Conservation (phyloP, 495 filamentous ascomycete species). For the Physcia stellaris region DNA sequence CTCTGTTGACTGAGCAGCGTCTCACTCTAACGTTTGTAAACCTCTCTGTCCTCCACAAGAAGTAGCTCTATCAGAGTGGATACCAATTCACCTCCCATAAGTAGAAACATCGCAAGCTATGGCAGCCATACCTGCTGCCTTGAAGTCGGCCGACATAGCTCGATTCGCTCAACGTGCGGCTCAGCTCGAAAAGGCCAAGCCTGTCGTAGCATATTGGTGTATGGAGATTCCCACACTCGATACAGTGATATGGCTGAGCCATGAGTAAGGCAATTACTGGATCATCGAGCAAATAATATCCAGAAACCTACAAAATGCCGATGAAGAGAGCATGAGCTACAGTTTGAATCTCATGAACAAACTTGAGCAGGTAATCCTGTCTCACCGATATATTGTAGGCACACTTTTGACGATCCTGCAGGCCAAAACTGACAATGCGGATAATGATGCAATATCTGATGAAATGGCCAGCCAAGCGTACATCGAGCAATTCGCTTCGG, state of each 20-base stretch:
- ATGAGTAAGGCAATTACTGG: slow-evolving; percentile 65
- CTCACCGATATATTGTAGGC: not conserved
- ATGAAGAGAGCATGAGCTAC: slow-evolving; percentile 62
- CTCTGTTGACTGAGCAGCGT: no score
- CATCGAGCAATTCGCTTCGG: slow-evolving; percentile 82
- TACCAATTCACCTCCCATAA: no score
- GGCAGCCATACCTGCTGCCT: slow-evolving; percentile 53
- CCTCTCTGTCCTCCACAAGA: no score
- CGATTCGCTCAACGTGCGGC: slow-evolving; percentile 68
- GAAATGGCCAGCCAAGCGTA: slow-evolving; percentile 78
- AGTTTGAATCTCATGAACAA: slow-evolving; percentile 82
- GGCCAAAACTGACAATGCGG: slow-evolving; percentile 50
- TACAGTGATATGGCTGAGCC: not conserved
- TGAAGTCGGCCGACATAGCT: slow-evolving; percentile 64
- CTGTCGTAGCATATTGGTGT: slow-evolving; percentile 92
- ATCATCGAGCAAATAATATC: slow-evolving; percentile 83
- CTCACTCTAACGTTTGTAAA: no score
- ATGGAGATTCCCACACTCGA: slow-evolving; percentile 22
- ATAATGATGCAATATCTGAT: slow-evolving; percentile 65
- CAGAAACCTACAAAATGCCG: slow-evolving; percentile 58
- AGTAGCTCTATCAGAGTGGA: no score
- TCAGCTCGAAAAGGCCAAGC: slow-evolving; percentile 73
- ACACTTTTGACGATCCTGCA: slow-evolving; percentile 16
- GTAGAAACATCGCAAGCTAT: no score
- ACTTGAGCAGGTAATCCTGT: slow-evolving; percentile 56